Conservation (phyloP, 148 eudicot species). For the Rhododendron molle region DNA sequence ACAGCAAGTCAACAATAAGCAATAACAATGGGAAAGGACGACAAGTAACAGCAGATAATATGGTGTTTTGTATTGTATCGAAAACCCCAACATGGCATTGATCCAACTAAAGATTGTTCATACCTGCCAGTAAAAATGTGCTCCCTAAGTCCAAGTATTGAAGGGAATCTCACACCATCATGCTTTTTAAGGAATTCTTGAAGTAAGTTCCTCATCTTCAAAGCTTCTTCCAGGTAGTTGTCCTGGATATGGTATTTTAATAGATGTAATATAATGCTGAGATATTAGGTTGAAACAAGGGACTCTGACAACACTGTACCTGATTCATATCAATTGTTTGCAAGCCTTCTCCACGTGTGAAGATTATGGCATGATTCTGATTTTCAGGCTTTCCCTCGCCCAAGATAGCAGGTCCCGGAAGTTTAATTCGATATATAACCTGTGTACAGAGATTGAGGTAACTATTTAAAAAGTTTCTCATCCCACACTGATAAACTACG, state of each 20-base stretch:
- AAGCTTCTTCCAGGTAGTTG: constrained; percentile 99
- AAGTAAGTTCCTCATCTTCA: constrained; percentile 97
- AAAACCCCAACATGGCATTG: neutral
- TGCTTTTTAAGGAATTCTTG: constrained; percentile 88
- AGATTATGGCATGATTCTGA: constrained; percentile 95
- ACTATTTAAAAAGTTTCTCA: neutral
- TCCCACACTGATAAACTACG: neutral
- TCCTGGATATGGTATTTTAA: constrained; percentile 45
- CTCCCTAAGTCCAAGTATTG: constrained; percentile 95
- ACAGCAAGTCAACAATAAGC: constrained; percentile 11
- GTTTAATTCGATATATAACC: constrained; percentile 78
- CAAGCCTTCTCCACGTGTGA: constrained; percentile 94
- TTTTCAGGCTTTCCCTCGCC: constrained; percentile 98
- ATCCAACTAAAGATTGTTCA: neutral
- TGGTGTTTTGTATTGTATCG: neutral
- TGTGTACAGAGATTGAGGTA: constrained; percentile 22
- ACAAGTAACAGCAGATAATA: neutral
- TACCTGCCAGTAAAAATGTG: constrained; percentile 99
- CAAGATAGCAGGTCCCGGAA: constrained; percentile 86
- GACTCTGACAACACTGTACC: constrained; percentile 26
- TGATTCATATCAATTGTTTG: constrained; percentile 98
- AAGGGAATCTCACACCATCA: constrained; percentile 83
- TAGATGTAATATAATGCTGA: neutral
- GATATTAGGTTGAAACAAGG: neutral
- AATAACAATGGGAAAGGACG: neutral